A percentile compares a stretch with the other conserved stretches of the same genome.
Conservation (phyloP, 2,329 filamentous ascomycete species). For the Mycogone perniciosa region DNA sequence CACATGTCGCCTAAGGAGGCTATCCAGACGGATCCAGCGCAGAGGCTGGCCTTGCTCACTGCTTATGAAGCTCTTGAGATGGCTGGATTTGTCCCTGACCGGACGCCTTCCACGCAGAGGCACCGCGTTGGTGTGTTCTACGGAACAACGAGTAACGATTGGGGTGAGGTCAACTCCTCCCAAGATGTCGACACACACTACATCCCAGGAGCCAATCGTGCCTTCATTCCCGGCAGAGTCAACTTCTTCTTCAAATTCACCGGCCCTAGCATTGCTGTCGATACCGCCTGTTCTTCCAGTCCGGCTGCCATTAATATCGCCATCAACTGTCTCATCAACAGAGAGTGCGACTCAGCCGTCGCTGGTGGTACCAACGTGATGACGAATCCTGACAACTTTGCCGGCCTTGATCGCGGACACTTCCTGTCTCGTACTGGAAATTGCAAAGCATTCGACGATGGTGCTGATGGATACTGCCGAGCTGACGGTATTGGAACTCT, state of each 20-base stretch:
- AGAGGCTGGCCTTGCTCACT: conserved; percentile 65
- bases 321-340: conserved; percentile 43
- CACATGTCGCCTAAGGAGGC: conserved; percentile 78
- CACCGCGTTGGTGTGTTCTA: conserved; percentile 65
- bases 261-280: conserved; percentile 65
- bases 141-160: conserved; percentile 72
- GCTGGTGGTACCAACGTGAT: conserved; percentile 74
- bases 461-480: conserved; percentile 76
- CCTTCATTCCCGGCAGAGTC: conserved; percentile 54
- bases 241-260: conserved; percentile 76
- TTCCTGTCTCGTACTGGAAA: conserved; percentile 56
- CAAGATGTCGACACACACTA: conserved; percentile 58
- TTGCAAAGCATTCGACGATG: conserved; percentile 72
- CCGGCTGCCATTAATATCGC: conserved; percentile 58
- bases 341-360: conserved; percentile 74
- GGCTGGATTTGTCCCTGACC: conserved; percentile 8
- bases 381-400: conserved; percentile 76
- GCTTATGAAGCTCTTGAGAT: conserved; percentile 74
- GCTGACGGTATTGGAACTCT: conserved; percentile 70
- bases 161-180: conserved; percentile 67
- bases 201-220: conserved; percentile 44
- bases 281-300: conserved; percentile 72
- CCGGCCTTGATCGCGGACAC: conserved; percentile 67
- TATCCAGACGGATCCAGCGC: conserved; percentile 68
- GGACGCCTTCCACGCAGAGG: conserved; percentile 42